Evolutionary conservation across 805 yeast species (phyloP).

Genomic region (Tetrapisispora iriomotensis): DNA sequence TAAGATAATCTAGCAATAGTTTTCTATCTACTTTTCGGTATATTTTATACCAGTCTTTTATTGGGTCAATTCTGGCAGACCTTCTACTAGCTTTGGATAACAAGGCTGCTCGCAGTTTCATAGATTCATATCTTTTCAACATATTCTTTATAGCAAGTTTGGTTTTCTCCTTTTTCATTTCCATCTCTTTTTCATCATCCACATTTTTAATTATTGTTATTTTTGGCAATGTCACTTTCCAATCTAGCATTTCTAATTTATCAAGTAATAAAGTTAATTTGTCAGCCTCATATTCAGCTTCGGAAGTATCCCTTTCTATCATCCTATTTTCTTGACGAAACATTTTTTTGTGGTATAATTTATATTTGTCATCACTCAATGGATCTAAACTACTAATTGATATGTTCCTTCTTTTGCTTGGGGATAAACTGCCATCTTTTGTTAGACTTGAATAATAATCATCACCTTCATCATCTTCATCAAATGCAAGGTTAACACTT

Average conservation of each 20-base stretch:
- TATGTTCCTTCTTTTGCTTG: neutral
- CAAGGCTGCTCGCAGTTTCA: constrained; percentile 16
- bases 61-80: constrained; percentile 11
- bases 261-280: constrained; percentile 33
- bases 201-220: constrained; percentile 43
- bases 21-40: constrained; percentile 17
- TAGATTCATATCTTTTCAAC: constrained; percentile 22
- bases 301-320: constrained; percentile 39
- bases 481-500: too few relatives aligned
- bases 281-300: constrained; percentile 48
- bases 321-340: constrained; percentile 55
- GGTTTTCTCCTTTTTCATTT: constrained; percentile 43
- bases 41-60: constrained; percentile 11
- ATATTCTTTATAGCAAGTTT: constrained; percentile 35
- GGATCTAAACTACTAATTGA: constrained; percentile 29
- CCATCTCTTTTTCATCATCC: constrained; percentile 41
- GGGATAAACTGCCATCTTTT: neutral
- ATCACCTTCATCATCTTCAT: neutral
- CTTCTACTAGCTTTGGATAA: constrained; percentile 11
- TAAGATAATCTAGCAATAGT: constrained; percentile 16
- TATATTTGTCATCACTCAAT: constrained; percentile 36
- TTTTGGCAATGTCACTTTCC: constrained; percentile 37
- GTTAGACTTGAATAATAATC: neutral
- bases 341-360: constrained; percentile 47
- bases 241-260: constrained; percentile 37